A percentile compares a stretch with the other conserved stretches of the same genome.
Conservation (phyloP, 2,329 filamentous ascomycete species). For the Stagonosporopsis vannaccii region DNA sequence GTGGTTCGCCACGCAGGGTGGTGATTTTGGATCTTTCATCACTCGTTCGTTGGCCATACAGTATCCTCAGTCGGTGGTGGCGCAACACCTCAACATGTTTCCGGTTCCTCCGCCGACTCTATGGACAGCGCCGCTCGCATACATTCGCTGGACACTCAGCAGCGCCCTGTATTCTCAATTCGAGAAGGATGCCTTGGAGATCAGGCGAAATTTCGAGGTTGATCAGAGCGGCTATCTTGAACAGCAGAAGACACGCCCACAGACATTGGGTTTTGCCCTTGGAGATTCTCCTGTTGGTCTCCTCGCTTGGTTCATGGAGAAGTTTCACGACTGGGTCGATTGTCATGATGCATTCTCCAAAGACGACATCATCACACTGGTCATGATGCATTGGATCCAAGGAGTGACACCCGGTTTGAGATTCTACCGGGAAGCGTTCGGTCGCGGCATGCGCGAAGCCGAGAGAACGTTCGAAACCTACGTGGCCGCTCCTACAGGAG, state of each 20-base stretch:
- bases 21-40: slow-evolving; percentile 74
- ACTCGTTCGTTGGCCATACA: slow-evolving; percentile 66
- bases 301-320: slow-evolving; percentile 82
- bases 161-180: slow-evolving; percentile 2
- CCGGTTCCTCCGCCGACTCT: slow-evolving; percentile 50
- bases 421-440: slow-evolving; percentile 30
- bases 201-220: slow-evolving; percentile 56
- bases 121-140: slow-evolving; percentile 62
- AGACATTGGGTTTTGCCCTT: slow-evolving; percentile 66
- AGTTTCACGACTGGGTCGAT: slow-evolving; percentile 79
- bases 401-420: slow-evolving; percentile 69
- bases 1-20: slow-evolving; percentile 65
- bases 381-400: slow-evolving; percentile 73
- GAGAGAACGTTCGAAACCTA: background rate
- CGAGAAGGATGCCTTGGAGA: slow-evolving; percentile 48
- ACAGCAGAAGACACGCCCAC: slow-evolving; percentile 68
- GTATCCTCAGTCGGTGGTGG: slow-evolving; percentile 65
- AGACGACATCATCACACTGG: slow-evolving; percentile 78
- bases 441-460: slow-evolving; percentile 63
- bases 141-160: slow-evolving; percentile 14
- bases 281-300: slow-evolving; percentile 74
- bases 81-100: slow-evolving; percentile 69
- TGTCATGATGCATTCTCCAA: slow-evolving; percentile 71
- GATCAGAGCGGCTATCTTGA: slow-evolving; percentile 67
- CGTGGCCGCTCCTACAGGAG: background rate